phyloP scores from a whole-genome alignment of 192 early-diverging fungal species.

The Rhizophagus sp. region DNA sequence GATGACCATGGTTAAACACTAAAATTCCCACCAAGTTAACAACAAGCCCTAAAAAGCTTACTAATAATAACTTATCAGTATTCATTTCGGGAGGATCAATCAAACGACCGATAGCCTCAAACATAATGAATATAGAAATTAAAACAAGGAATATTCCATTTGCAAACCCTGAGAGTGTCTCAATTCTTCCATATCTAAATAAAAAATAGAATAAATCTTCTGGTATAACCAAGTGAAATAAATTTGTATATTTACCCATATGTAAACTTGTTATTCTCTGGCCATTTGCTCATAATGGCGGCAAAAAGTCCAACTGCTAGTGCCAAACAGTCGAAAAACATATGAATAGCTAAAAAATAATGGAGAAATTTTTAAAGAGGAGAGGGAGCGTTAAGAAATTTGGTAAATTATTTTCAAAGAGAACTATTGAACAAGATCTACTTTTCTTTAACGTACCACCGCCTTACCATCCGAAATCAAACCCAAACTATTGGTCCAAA shows the following conservation, averaged over 20 bases:
- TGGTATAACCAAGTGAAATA: neutral
- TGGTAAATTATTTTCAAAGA: neutral
- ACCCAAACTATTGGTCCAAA: slow-evolving; percentile 83
- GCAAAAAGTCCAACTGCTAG: slow-evolving; percentile 86
- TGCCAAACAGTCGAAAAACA: slow-evolving; percentile 97
- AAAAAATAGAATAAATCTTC: slow-evolving; percentile 5
- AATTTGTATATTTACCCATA: slow-evolving; percentile 56
- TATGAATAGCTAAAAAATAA: slow-evolving; percentile 78
- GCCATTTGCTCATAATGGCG: slow-evolving; percentile 90
- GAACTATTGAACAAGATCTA: neutral
- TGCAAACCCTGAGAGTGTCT: slow-evolving; percentile 89
- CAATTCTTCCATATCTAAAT: slow-evolving; percentile 83
- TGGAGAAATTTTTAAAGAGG: neutral
- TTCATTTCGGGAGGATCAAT: slow-evolving; percentile 85
- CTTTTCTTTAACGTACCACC: neutral
- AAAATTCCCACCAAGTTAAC: slow-evolving; percentile 94
- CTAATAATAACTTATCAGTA: slow-evolving; percentile 80
- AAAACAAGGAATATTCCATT: slow-evolving; percentile 91
- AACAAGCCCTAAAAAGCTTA: slow-evolving; percentile 85
- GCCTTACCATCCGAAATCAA: slow-evolving; percentile 81
- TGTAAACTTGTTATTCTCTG: slow-evolving; percentile 72
- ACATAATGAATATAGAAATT: slow-evolving; percentile 86
- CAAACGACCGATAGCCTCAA: slow-evolving; percentile 88
- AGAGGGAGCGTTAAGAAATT: neutral
- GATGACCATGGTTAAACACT: slow-evolving; percentile 87